phyloP scores from a whole-genome alignment of 1,284 basidiomycete genomes.

The Fomes fomentarius region DNA sequence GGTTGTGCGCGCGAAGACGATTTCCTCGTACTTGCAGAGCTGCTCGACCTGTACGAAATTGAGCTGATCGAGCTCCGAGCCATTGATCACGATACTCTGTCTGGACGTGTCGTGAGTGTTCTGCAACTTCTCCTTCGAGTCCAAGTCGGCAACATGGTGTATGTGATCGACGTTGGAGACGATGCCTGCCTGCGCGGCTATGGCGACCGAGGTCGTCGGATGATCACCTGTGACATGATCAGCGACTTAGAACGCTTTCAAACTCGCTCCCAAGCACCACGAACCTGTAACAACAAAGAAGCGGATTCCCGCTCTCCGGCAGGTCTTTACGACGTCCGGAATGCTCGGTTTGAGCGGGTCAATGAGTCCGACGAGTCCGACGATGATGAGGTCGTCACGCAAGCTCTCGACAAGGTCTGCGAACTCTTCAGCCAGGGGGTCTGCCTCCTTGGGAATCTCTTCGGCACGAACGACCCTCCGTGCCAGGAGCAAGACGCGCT shows the following conservation, averaged over 20 bases:
- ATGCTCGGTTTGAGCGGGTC: constrained; percentile 67
- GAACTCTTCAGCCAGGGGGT: constrained; percentile 41
- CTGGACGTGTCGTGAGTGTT: constrained; percentile 21
- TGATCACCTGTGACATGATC: constrained; percentile 48
- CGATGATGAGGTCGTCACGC: constrained; percentile 52
- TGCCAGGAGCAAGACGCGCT: constrained; percentile 57
- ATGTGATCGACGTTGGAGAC: constrained; percentile 46
- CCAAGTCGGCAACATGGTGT: constrained; percentile 46
- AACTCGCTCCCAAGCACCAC: constrained; percentile 28
- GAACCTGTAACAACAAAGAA: constrained; percentile 73
- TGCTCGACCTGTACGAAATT: constrained; percentile 48
- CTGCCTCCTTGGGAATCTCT: constrained; percentile 32
- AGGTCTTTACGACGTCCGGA: constrained; percentile 49
- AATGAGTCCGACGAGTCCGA: constrained; percentile 64
- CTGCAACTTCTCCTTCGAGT: constrained; percentile 7
- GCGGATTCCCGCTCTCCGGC: constrained; percentile 60
- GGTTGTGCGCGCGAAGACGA: constrained; percentile 73
- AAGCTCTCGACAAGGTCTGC: constrained; percentile 39
- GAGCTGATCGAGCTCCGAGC: constrained; percentile 50
- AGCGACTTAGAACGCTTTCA: neutral
- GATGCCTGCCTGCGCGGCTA: constrained; percentile 61
- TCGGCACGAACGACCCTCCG: constrained; percentile 37
- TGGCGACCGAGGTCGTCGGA: constrained; percentile 54
- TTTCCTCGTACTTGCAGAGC: constrained; percentile 57
- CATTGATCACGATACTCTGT: constrained; percentile 50